Evolutionary conservation across 495 filamentous ascomycete genomes (phyloP).

Genomic region (Penicillium subrubescens): DNA sequence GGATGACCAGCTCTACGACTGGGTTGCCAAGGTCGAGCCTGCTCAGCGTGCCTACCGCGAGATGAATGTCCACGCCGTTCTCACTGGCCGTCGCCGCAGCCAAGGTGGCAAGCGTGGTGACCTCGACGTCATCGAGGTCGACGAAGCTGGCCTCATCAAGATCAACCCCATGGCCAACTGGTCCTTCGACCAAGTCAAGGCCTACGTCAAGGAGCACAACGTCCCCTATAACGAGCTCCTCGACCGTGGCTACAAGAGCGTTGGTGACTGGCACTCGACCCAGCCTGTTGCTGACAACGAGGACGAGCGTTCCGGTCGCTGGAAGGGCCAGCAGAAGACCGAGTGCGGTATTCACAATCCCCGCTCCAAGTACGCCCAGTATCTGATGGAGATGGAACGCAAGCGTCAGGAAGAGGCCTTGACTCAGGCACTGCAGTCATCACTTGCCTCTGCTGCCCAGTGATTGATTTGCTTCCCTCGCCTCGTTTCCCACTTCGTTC

Average conservation of each 20-base stretch:
- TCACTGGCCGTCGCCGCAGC: constrained; percentile 90
- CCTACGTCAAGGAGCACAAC: constrained; percentile 79
- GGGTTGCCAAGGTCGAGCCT: constrained; percentile 95
- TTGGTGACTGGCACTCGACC: constrained; percentile 98
- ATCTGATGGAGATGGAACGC: constrained; percentile 69
- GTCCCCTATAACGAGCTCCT: constrained; percentile 94
- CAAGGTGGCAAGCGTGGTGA: constrained; percentile 92
- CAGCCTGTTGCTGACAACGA: constrained; percentile 86
- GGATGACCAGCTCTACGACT: constrained; percentile 91
- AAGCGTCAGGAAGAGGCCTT: constrained; percentile 69
- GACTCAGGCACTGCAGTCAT: constrained; percentile 45
- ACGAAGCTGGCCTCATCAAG: constrained; percentile 92
- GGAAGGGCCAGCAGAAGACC: constrained; percentile 93
- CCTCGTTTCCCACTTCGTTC: constrained; percentile 10
- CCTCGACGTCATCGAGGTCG: constrained; percentile 86
- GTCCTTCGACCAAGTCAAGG: constrained; percentile 85
- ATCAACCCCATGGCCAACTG: constrained; percentile 98
- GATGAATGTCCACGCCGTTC: constrained; percentile 84
- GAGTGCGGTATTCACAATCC: constrained; percentile 99
- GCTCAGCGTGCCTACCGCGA: constrained; percentile 89
- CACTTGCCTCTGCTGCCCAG: constrained; percentile 35
- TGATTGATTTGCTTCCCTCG: constrained; percentile 16
- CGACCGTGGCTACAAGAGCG: constrained; percentile 90
- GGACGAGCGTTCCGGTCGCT: constrained; percentile 95
- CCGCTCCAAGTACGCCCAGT: constrained; percentile 86